phyloP scores from a whole-genome alignment of 805 yeast genomes.

The Wickerhamiella occidentalis region DNA sequence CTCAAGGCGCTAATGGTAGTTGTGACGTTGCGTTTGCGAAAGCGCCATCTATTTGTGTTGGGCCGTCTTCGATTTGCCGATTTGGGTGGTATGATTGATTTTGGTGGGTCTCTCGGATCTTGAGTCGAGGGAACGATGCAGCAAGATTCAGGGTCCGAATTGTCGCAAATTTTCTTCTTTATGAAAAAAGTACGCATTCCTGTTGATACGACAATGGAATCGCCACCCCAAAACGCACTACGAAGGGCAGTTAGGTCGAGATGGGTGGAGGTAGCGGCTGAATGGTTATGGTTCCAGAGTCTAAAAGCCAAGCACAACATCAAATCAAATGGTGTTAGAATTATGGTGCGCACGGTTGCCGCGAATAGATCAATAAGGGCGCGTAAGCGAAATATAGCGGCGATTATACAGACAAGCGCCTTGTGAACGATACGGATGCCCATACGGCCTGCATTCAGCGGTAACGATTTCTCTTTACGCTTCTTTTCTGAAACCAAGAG shows the following conservation, averaged over 20 bases:
- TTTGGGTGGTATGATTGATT: background rate
- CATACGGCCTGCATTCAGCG: background rate
- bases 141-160: background rate
- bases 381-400: background rate
- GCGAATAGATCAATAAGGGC: background rate
- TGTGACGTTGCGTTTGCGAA: background rate
- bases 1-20: background rate
- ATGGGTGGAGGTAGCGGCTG: background rate
- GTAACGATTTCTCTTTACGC: background rate
- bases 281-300: background rate
- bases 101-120: background rate
- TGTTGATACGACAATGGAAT: background rate
- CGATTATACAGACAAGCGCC: background rate
- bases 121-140: background rate
- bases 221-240: slow-evolving; percentile 8
- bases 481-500: background rate
- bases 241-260: background rate
- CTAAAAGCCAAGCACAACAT: background rate
- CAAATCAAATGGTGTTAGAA: background rate
- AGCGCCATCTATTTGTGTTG: background rate
- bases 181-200: slow-evolving; percentile 7
- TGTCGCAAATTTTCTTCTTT: background rate
- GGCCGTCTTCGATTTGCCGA: background rate
- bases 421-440: background rate
- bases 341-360: background rate